phyloP scores from a whole-genome alignment of 768 basidiomycete species.

The Calocera cornea region DNA sequence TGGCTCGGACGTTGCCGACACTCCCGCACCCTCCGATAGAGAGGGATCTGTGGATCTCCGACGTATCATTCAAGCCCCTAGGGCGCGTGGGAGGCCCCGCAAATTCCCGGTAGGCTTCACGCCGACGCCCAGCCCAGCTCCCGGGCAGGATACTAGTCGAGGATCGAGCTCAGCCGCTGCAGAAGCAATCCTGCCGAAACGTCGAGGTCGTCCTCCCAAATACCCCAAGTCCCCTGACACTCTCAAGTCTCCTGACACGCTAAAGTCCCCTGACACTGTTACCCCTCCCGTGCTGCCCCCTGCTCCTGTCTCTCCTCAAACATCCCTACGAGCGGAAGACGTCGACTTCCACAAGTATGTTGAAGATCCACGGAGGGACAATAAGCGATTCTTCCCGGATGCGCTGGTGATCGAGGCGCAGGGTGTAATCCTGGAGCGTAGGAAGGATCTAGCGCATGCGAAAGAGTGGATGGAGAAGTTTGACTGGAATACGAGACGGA shows the following conservation, averaged over 20 bases:
- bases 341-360: not conserved
- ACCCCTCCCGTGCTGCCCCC: not conserved
- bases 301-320: not conserved
- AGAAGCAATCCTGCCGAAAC: not conserved
- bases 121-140: not conserved
- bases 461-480: not conserved
- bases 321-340: not conserved
- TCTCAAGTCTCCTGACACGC: not conserved
- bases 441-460: constrained; percentile 12
- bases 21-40: not conserved
- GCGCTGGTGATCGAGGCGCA: constrained; percentile 24
- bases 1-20: not conserved
- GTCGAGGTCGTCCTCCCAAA: not conserved
- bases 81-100: not conserved
- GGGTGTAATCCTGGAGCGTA: constrained; percentile 21
- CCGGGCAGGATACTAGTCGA: not conserved
- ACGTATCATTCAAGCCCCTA: not conserved
- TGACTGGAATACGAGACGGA: constrained; percentile 2
- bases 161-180: not conserved
- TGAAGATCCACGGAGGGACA: not conserved
- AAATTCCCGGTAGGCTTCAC: not conserved
- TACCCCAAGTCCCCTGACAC: not conserved
- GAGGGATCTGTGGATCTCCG: not conserved
- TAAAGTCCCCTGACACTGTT: not conserved
- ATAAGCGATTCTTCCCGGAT: constrained; percentile 2